Evolutionary conservation across 768 basidiomycete genomes (phyloP), one percentile per base, ranked within the genome.

Genomic region (Strobilomyces confusus): DNA sequence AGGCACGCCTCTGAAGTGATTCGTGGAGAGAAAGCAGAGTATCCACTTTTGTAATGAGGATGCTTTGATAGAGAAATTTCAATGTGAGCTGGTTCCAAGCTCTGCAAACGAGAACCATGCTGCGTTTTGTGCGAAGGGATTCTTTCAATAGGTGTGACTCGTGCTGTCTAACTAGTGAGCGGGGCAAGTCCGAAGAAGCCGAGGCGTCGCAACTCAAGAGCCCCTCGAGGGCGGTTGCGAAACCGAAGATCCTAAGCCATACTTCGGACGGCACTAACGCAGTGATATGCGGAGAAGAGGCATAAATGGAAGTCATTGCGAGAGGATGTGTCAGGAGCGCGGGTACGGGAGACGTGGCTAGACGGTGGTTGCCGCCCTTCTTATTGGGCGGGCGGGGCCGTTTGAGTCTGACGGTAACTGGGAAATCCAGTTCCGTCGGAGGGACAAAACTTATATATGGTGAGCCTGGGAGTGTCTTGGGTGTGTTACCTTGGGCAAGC

Each of bases 201-300:
- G 38, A 37, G 22, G 14, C 34, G 30, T 52, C 56, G 19, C 49
- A 61, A 29, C 54, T 46, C 32, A 67, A 47, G 32, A 57, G 45
- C 9, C 42, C 41, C 13, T 43, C 57, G 6, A 59, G 20, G 33
- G 57, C 47, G 5, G 65, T 57, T 12, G 63, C 63, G 30, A 61
- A 50, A 32, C 32, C 17, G 44, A 69, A 69, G 29, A 69, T 58
- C 38, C 42, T 59, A 17, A 65, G 56, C 68, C 68, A 69, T 37
- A 69, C 49, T 54, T 68, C 68, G 19, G 68, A 65, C 26, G 66
- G 66, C 13, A 69, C 55, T 12, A 17, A 48, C 9, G 48, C 44
- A n/a, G 48, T n/a, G 1, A 34, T 33, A 14, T 36, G 55, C 14
- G 25, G 13, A 3, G 37, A 26, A 46, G 48, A 34, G 20, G 41